Percentiles rank a stretch among this genome's conserved stretches.
These are phyloP conservation scores for Pelargonium australe DNA, from an alignment of 441 rosid species.

Conservation along the genomic window DNA sequence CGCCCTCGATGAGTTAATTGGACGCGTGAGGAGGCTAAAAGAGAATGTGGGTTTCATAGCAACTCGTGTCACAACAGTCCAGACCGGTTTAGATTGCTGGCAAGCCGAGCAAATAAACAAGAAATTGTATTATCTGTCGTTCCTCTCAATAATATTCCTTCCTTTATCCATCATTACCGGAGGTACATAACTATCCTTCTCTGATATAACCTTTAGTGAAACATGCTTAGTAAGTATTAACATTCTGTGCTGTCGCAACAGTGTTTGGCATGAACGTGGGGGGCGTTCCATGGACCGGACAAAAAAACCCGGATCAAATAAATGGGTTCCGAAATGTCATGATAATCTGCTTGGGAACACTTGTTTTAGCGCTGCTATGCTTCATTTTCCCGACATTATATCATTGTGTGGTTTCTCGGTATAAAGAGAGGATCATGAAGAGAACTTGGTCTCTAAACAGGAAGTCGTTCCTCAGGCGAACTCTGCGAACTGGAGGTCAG, in stretches of 20 bases:
- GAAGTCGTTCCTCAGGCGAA: conserved; percentile 57
- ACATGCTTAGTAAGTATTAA: not conserved
- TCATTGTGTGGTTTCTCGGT: conserved; percentile 42
- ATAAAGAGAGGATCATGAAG: conserved; percentile 36
- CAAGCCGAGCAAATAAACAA: conserved; percentile 87
- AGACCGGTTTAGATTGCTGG: conserved; percentile 90
- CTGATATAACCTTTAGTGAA: not conserved
- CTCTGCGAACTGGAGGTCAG: conserved; percentile 27
- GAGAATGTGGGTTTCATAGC: conserved; percentile 89
- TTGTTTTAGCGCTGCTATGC: conserved; percentile 51
- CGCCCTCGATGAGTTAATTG: conserved; percentile 73
- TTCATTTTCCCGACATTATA: conserved; percentile 61
- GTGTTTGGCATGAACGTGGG: conserved; percentile 98
- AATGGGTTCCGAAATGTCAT: conserved; percentile 86
- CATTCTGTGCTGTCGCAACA: conserved; percentile 20
- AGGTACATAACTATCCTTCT: conserved; percentile 39
- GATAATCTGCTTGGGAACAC: conserved; percentile 55
- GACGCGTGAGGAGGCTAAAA: conserved; percentile 73
- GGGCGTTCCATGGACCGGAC: conserved; percentile 96
- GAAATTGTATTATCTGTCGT: conserved; percentile 83
- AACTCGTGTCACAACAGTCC: conserved; percentile 79
- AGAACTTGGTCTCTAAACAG: conserved; percentile 71
- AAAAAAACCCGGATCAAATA: conserved; percentile 41
- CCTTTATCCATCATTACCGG: conserved; percentile 89
- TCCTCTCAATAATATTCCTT: conserved; percentile 82